These are phyloP conservation scores for Aureobasidium mangrovei DNA, from an alignment of 2,329 filamentous ascomycete genomes.

Conservation along the genomic window DNA sequence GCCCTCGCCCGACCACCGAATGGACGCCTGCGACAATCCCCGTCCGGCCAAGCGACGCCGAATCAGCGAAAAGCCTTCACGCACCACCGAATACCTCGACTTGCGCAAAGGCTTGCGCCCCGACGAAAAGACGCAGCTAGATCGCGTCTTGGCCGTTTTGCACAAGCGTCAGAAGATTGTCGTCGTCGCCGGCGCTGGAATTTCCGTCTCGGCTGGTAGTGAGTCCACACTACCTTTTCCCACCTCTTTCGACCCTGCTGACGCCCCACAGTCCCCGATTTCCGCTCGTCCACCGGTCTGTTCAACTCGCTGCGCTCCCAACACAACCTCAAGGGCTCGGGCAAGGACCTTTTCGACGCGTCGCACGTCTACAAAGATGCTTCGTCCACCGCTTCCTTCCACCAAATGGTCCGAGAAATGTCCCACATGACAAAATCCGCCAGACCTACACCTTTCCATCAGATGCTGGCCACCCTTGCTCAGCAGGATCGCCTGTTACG, in stretches of 20 bases:
- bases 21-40: slow-evolving; percentile 47
- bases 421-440: slow-evolving; percentile 69
- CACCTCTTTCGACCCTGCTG: slow-evolving; percentile 18
- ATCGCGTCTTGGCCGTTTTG: slow-evolving; percentile 63
- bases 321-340: slow-evolving; percentile 85
- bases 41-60: slow-evolving; percentile 70
- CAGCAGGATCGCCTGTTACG: slow-evolving; percentile 79
- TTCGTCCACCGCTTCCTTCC: slow-evolving; percentile 78
- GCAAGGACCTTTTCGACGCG: slow-evolving; percentile 93
- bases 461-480: slow-evolving; percentile 82
- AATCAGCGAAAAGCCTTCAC: slow-evolving; percentile 54
- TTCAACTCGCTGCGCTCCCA: slow-evolving; percentile 79
- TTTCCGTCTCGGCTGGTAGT: slow-evolving; percentile 92
- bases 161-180: slow-evolving; percentile 93
- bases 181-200: slow-evolving; percentile 90
- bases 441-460: slow-evolving; percentile 80
- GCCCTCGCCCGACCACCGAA: slow-evolving; percentile 36
- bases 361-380: slow-evolving; percentile 96
- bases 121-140: slow-evolving; percentile 53
- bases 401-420: slow-evolving; percentile 89
- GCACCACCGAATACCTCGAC: slow-evolving; percentile 76
- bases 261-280: slow-evolving; percentile 66
- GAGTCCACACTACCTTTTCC: slow-evolving; percentile 33
- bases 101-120: slow-evolving; percentile 49
- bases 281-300: slow-evolving; percentile 81